These are phyloP conservation scores for Monosporascus cannonballus DNA, from an alignment of 2,329 filamentous ascomycete genomes.

Conservation along the genomic window DNA sequence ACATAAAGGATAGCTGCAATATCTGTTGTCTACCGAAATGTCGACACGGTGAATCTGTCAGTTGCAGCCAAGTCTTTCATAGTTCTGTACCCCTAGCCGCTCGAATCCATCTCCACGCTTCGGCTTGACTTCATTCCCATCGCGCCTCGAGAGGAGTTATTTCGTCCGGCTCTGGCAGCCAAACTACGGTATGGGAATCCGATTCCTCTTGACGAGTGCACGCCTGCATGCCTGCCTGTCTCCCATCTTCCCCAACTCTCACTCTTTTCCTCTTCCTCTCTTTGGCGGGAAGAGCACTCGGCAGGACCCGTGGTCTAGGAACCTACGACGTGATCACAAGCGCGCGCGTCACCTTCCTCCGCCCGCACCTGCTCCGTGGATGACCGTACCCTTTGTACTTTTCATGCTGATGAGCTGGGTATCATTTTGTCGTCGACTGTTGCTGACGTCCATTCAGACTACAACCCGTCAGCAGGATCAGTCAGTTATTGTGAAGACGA, in stretches of 20 bases:
- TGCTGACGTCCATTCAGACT: not conserved
- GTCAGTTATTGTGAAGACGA: not conserved
- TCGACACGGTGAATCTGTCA: not conserved
- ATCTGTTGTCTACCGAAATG: not conserved
- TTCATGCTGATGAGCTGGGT: not conserved
- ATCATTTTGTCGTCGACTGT: not conserved
- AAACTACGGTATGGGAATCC: slow-evolving; percentile 4
- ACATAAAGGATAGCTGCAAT: not conserved
- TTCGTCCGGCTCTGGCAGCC: slow-evolving; percentile 13
- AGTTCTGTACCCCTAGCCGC: not conserved
- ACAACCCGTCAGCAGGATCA: not conserved
- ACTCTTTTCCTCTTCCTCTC: not conserved
- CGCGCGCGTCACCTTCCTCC: too few species aligned
- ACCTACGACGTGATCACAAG: too few species aligned
- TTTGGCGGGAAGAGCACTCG: too few species aligned
- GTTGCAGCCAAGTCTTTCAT: not conserved
- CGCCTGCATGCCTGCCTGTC: too few species aligned
- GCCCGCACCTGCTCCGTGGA: too few species aligned
- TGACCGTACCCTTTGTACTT: not conserved
- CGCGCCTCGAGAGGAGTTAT: not conserved
- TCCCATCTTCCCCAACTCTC: not conserved
- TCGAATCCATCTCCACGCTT: not conserved
- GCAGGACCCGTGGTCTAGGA: too few species aligned
- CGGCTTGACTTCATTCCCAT: not conserved
- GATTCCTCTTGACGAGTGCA: too few species aligned